Conservation (phyloP, 2,329 filamentous ascomycete species). For the Cladosporium colombiae region DNA sequence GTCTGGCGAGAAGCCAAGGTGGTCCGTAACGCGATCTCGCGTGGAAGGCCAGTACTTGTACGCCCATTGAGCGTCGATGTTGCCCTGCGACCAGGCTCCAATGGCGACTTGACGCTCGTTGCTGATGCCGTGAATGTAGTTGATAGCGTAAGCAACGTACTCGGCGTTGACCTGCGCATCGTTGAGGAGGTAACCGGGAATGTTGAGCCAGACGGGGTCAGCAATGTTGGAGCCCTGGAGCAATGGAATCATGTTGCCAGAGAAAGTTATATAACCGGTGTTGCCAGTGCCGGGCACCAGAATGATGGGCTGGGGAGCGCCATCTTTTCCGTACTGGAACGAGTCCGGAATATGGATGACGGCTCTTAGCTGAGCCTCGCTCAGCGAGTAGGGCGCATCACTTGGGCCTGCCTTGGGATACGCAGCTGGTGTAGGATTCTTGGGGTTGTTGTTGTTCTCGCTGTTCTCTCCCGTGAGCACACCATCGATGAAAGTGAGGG, state of each 20-base stretch:
- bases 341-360: slow-evolving; percentile 54
- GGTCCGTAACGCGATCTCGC: slow-evolving; percentile 48
- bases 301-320: slow-evolving; percentile 47
- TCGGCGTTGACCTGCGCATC: slow-evolving; percentile 57
- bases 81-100: slow-evolving; percentile 59
- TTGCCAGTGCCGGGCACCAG: slow-evolving; percentile 57
- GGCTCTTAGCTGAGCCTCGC: slow-evolving; percentile 49
- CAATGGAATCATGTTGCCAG: slow-evolving; percentile 53
- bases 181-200: slow-evolving; percentile 49
- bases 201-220: slow-evolving; percentile 59
- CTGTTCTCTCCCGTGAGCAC: slow-evolving; percentile 30
- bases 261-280: slow-evolving; percentile 49
- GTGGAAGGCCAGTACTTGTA: slow-evolving; percentile 60
- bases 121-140: slow-evolving; percentile 53
- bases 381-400: slow-evolving; percentile 53
- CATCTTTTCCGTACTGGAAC: slow-evolving; percentile 51
- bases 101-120: slow-evolving; percentile 44
- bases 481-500: slow-evolving; percentile 28
- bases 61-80: slow-evolving; percentile 58
- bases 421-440: slow-evolving; percentile 31
- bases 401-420: slow-evolving; percentile 41
- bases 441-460: slow-evolving; percentile 32
- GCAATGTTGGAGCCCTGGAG: slow-evolving; percentile 45
- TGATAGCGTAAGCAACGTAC: slow-evolving; percentile 60
- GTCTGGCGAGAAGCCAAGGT: slow-evolving; percentile 55